phyloP scores from a whole-genome alignment of 2,329 filamentous ascomycete genomes.

The Diaporthe nobilis region DNA sequence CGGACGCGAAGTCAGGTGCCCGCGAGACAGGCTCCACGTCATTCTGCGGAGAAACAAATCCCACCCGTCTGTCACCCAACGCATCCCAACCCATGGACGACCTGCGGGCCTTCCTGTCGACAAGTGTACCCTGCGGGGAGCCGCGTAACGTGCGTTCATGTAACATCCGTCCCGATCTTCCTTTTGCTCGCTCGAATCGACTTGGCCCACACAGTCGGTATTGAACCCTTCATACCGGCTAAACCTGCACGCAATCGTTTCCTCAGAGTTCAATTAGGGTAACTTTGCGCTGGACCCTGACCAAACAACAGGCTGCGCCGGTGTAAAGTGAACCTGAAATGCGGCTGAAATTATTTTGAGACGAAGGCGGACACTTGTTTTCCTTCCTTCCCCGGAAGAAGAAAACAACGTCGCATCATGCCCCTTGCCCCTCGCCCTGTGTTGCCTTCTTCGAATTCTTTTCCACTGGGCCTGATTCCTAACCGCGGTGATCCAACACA shows the following conservation, averaged over 20 bases:
- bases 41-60: not conserved
- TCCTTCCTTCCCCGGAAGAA: not conserved
- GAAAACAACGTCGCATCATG: not conserved
- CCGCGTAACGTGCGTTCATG: constrained; percentile 7
- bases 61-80: not conserved
- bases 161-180: constrained; percentile 7
- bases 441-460: not conserved
- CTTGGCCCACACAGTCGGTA: constrained; percentile 15
- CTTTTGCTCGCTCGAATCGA: not conserved
- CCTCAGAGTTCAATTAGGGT: too few species aligned
- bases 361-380: not conserved
- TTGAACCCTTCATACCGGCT: constrained; percentile 1
- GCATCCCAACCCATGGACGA: not conserved
- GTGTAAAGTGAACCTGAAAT: not conserved
- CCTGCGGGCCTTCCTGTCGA: not conserved
- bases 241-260: constrained; percentile 7
- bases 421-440: not conserved
- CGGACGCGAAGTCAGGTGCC: constrained; percentile 19
- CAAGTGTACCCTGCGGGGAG: not conserved
- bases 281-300: not conserved
- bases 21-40: not conserved
- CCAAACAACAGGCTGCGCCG: not conserved
- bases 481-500: not conserved
- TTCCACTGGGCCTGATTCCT: not conserved
- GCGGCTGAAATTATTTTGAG: not conserved